Base-by-base conservation (phyloP, 805 yeast genomes). In the Jamesozyma piceae region DNA sequence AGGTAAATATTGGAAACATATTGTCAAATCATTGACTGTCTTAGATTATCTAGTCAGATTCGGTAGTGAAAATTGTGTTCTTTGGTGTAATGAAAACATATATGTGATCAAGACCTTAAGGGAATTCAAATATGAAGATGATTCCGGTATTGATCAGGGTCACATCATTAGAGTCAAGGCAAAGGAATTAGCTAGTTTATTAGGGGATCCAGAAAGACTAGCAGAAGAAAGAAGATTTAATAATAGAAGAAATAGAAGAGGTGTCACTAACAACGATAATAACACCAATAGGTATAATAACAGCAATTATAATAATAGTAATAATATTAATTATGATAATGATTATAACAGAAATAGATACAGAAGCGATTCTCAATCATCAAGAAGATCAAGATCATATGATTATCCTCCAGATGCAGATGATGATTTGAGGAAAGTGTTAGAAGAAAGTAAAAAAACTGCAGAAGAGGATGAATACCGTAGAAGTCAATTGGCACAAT, bases 1-100 rank as follows among this genome's bases (percentile, higher is more conserved):
- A 68, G 97, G 97, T 47, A 89, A 88, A 62, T 84, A 90, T 66
- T 90, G 97, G 97, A 75, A 95, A 51, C 98, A 90, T 61, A 89
- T 90, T 39, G 89, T 94, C 49, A 92, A 90, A 63, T 80, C 95
- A 1, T 71, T 90, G 48, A 82, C 95, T 2, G 80, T 90, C n/a
- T 71, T 90, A 52, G 96, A 89, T 55, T 90, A 80, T 64, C 69
- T 89, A 44, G 87, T 89, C 17, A 77, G 92, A 52, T 75, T 73
- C 46, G 98, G 97, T 32, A 75, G 88, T 18, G 95, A 88, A 51
- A 81, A 82, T 55, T 90, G 89, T 55, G 95, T 89, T 5, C 68
- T 80, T 31, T 90, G 98, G 98, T 78, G 89, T 47, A 82, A 79
- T 58, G 95, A 87, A 58, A 89, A 90, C 60, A 62, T 89, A 30